phyloP scores from a whole-genome alignment of 2,329 filamentous ascomycete species.

The Fusarium cyanostomum region DNA sequence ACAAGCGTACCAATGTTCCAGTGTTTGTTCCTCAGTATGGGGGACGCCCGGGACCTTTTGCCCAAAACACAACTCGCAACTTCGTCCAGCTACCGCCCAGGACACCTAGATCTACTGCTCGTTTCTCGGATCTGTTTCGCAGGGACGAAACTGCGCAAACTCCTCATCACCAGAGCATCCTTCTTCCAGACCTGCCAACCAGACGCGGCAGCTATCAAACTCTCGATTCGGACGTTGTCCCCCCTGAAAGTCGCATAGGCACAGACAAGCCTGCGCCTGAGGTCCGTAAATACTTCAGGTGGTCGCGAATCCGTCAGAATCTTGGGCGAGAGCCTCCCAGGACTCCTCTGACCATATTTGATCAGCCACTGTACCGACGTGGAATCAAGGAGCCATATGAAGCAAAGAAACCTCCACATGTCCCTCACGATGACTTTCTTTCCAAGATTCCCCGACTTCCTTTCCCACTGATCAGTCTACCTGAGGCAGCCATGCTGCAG shows the following conservation, averaged over 20 bases:
- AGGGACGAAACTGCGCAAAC: constrained; percentile 17
- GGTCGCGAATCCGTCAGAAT: constrained; percentile 41
- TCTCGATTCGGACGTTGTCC: constrained; percentile 42
- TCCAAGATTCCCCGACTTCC: constrained; percentile 44
- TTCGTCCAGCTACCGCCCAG: constrained; percentile 31
- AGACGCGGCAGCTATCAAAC: constrained; percentile 46
- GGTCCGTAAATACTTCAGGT: constrained; percentile 30
- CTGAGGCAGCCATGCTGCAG: constrained; percentile 50
- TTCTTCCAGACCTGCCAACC: constrained; percentile 36
- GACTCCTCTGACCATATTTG: constrained; percentile 33
- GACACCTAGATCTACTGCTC: constrained; percentile 38
- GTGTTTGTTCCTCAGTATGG: constrained; percentile 38
- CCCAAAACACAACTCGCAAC: constrained; percentile 38
- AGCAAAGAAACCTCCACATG: constrained; percentile 19
- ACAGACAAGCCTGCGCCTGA: not conserved
- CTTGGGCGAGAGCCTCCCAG: constrained; percentile 39
- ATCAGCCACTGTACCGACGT: constrained; percentile 37
- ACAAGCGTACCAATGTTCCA: constrained; percentile 30
- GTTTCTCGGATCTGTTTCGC: constrained; percentile 43
- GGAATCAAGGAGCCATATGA: constrained; percentile 16
- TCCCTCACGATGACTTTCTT: constrained; percentile 38
- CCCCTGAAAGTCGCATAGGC: not conserved
- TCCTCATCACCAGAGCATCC: constrained; percentile 13
- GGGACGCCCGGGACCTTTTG: constrained; percentile 13
- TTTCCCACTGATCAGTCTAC: constrained; percentile 51